Base-by-base conservation (phyloP, 805 yeast species). In the Cyberlindnera xylosilytica region DNA sequence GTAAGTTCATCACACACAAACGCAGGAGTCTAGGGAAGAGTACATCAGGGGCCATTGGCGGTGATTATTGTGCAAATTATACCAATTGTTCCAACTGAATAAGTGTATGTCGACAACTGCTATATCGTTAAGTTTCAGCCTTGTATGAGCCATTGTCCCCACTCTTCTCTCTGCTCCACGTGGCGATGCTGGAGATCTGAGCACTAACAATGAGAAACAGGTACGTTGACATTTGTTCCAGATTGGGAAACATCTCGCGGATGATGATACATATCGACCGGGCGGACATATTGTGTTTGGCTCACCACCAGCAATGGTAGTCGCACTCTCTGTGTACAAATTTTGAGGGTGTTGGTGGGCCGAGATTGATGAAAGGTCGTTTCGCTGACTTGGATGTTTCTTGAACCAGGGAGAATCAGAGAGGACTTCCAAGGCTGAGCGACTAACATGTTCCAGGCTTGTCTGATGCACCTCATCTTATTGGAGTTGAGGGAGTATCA, bases 251-350 rank as follows among this genome's bases (percentile, higher is more conserved):
- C n/a, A n/a, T n/a, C n/a, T n/a, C n/a, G n/a, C n/a, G 46, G 43
- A 43, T 54, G 60, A 56, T 33, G 60, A 45, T 44, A 43, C 45
- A 36, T 42, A 51, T 51, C 73, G 74, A 70, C 74, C 73, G 73
- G 76, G 76, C 76, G 76, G 76, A 68, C 76, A 69, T 69, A 71
- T 49, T 52, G 49, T 41, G 39, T 37, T 49, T 39, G 47, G 39
- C 33, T n/a, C 54, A 53, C 53, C 72, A 62, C 72, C 62, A 41
- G 34, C 43, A 27, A 46, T 53, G 70, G 79, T 73, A 73, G 72
- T 52, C 68, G 78, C 69, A 56, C 52, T 61, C 64, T 45, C 49
- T 41, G 80, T 76, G 81, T 76, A 76, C 81, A 55, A 74, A 53
- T 50, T 60, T 61, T 47, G 46, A 40, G 61, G 67, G 59, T 58